Base-by-base conservation (phyloP, 805 yeast genomes). In the Saturnispora diversa region DNA sequence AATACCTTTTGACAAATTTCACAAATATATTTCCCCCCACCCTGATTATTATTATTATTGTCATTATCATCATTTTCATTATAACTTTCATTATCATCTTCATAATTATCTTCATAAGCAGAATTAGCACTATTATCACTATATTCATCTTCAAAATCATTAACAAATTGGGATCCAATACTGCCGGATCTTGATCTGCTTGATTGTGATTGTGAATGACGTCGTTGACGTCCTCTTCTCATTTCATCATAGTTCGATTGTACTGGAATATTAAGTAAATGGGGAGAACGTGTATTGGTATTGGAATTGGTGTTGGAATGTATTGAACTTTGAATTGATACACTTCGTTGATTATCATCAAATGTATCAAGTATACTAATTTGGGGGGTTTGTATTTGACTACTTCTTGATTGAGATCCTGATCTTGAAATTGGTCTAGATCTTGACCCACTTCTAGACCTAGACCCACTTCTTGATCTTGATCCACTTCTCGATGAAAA, bases 1-100 rank as follows among this genome's bases (percentile, higher is more conserved):
- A 70, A 76, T 47, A 69, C 75, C 45, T 72, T 84, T 35, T 69
- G 63, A 47, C 66, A 76, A 22, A 64, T 55, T 31, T 64, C 63
- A 32, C 64, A 66, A 19, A 65, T 72, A 29, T 59, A 63, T 26
- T 63, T 62, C 5, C 25, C 23, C 44, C 67, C 70, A 11, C 64
- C 69, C 19, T 15, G 20, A 8, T 26, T 22, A 9, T 17, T 12
- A 17, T 12, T 25, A 8, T 5, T 33, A 34, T 36, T 29, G 17
- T 65, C 69, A 10, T 66, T 63, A 44, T 63, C 72, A 28, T 62
- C 65, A 28, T 65, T 71, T 22, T 59, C 62, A 12, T 63, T 70
- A 31, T 64, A 44, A 13, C 67, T 63, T 50, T 66, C 70, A 37
- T 67, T 64, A 26, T 66, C 62, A 35, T 43, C 49, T n/a, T 41